These are phyloP conservation scores for Umbelopsis ramanniana DNA, from an alignment of 192 early-diverging fungal genomes.

Conservation along the genomic window DNA sequence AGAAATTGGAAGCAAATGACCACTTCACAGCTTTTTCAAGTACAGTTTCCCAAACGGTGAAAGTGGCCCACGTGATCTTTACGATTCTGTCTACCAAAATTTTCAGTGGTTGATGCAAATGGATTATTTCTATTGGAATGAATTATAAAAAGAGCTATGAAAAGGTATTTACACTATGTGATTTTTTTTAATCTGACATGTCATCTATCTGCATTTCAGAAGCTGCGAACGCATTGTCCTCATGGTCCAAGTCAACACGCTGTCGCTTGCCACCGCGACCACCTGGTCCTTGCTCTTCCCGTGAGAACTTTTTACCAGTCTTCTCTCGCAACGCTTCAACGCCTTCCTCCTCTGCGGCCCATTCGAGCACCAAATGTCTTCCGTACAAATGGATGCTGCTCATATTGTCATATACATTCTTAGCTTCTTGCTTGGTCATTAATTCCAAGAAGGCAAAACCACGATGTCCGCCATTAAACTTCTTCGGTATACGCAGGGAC, in stretches of 20 bases:
- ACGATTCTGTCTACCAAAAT: too few relatives aligned
- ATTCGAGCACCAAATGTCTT: conserved; percentile 94
- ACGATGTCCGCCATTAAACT: conserved; percentile 91
- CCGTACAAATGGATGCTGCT: conserved; percentile 95
- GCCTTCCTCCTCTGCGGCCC: conserved; percentile 85
- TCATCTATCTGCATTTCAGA: conserved; percentile 24
- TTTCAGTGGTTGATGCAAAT: not conserved
- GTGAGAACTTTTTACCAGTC: conserved; percentile 78
- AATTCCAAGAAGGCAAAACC: conserved; percentile 99
- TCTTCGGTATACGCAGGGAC: conserved; percentile 92
- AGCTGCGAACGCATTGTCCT: conserved; percentile 27
- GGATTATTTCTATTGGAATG: not conserved
- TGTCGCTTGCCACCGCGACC: conserved; percentile 59
- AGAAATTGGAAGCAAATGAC: not conserved
- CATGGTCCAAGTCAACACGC: conserved; percentile 64
- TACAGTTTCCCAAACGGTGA: not conserved
- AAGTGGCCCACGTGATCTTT: too few relatives aligned
- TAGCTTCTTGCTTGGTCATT: conserved; percentile 94
- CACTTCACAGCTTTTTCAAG: not conserved
- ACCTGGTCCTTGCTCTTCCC: conserved; percentile 56
- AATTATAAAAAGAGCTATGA: not conserved
- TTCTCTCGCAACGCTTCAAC: conserved; percentile 87
- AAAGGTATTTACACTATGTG: conserved; percentile 36
- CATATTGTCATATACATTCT: conserved; percentile 85
- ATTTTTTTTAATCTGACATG: conserved; percentile 57